Conservation (phyloP, 169 alveolate genomes). For the Perkinsus chesapeaki region DNA sequence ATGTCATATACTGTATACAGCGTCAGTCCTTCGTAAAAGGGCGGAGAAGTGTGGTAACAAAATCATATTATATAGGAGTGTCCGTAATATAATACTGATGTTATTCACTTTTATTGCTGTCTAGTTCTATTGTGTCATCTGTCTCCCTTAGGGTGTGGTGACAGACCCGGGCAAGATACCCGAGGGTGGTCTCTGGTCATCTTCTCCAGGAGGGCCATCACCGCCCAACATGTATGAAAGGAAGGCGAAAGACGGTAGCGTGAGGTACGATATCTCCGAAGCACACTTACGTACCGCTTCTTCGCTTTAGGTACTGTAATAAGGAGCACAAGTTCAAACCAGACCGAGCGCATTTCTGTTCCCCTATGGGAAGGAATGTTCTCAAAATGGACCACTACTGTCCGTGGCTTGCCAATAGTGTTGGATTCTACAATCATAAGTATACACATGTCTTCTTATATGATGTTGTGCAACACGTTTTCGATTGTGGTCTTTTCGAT, state of each 20-base stretch:
- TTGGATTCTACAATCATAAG: conserved; percentile 29
- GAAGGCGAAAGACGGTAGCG: neutral
- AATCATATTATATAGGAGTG: no score
- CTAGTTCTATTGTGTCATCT: neutral
- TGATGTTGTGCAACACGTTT: no score
- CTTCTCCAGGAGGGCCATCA: neutral
- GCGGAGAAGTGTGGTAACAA: no score
- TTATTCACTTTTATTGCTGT: no score
- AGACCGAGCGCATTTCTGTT: conserved; percentile 76
- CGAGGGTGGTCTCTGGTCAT: neutral
- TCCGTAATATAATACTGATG: no score
- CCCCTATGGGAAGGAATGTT: conserved; percentile 60
- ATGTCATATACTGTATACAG: no score
- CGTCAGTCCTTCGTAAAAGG: no score
- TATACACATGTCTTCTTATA: neutral
- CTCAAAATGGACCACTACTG: conserved; percentile 84
- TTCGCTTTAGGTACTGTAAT: conserved; percentile 30
- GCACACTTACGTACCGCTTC: conserved; percentile 13
- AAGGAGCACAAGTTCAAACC: conserved; percentile 56
- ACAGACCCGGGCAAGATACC: neutral
- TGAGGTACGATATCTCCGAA: neutral
- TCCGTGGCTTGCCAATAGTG: conserved; percentile 57
- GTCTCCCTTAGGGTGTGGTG: neutral
- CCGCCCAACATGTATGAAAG: neutral
- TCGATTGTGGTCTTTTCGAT: no score